Conservation (phyloP, 345 rosid species). For the Citrus sp. region DNA sequence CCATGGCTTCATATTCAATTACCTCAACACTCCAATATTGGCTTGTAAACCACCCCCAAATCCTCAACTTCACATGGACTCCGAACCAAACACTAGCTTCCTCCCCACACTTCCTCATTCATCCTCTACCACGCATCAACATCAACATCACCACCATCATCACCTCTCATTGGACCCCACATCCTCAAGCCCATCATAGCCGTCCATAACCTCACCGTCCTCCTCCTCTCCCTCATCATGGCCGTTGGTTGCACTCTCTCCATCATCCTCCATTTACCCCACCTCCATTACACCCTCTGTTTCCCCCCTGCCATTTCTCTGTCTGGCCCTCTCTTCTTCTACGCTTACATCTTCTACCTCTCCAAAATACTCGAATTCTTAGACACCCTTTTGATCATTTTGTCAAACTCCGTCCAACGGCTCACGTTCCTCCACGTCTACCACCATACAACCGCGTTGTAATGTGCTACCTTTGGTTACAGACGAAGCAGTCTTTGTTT, state of each 20-base stretch:
- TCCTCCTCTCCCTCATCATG: constrained; percentile 59
- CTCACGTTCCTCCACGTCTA: no score
- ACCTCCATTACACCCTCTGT: neutral
- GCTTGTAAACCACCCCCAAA: constrained; percentile 54
- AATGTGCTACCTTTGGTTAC: no score
- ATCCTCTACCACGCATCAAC: constrained; percentile 31
- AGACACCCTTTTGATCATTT: no score
- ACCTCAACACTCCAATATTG: constrained; percentile 36
- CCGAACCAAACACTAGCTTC: constrained; percentile 56
- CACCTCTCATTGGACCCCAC: constrained; percentile 26
- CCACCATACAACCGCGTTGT: no score
- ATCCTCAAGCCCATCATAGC: constrained; percentile 69
- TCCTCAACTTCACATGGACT: constrained; percentile 57
- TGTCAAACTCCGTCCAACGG: no score
- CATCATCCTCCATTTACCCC: constrained; percentile 18
- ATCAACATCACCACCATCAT: no score
- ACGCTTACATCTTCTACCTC: no score
- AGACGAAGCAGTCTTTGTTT: no score
- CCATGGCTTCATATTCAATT: constrained; percentile 8
- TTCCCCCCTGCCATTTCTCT: no score
- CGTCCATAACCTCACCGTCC: constrained; percentile 66
- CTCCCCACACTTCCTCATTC: constrained; percentile 44
- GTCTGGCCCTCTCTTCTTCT: no score
- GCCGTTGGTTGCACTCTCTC: constrained; percentile 69
- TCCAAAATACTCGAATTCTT: no score